These are phyloP conservation scores for Aphanoascus verrucosus DNA, from an alignment of 2,329 filamentous ascomycete genomes.

Conservation along the genomic window DNA sequence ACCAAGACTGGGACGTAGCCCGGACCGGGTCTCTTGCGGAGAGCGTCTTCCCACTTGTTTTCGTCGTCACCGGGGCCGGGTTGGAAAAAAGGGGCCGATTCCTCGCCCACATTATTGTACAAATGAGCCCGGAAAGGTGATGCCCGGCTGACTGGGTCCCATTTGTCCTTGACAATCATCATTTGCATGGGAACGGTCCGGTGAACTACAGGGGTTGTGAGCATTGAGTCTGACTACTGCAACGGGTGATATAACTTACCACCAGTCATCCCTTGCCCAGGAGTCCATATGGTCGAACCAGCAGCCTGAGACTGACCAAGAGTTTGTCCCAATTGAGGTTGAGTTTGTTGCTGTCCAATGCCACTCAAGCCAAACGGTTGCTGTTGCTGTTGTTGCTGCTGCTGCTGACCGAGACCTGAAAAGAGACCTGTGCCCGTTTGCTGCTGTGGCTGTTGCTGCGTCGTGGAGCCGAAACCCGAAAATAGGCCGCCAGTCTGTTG, in stretches of 20 bases:
- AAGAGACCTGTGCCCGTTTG: slow-evolving; percentile 33
- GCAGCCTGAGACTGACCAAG: slow-evolving; percentile 26
- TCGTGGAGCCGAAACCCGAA: slow-evolving; percentile 7
- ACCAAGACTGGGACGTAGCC: slow-evolving; percentile 51
- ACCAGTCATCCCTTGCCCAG: slow-evolving; percentile 35
- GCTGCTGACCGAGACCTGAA: slow-evolving; percentile 25
- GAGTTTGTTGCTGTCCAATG: slow-evolving; percentile 23
- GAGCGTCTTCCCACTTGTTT: slow-evolving; percentile 53
- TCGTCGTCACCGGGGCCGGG: slow-evolving; percentile 49
- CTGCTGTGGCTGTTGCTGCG: slow-evolving; percentile 21
- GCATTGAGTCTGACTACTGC: neutral
- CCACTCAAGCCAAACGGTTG: slow-evolving; percentile 19
- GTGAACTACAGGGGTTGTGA: slow-evolving; percentile 36
- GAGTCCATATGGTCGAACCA: slow-evolving; percentile 35
- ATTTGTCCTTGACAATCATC: slow-evolving; percentile 50
- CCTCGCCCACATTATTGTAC: slow-evolving; percentile 52
- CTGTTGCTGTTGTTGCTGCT: slow-evolving; percentile 16
- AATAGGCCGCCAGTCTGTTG: slow-evolving; percentile 8
- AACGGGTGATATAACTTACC: slow-evolving; percentile 21
- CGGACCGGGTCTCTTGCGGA: slow-evolving; percentile 47
- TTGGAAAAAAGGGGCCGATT: slow-evolving; percentile 51
- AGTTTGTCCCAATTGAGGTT: slow-evolving; percentile 35
- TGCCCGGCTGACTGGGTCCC: slow-evolving; percentile 43
- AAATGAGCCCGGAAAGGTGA: slow-evolving; percentile 52
- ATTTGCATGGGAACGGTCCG: slow-evolving; percentile 53